Evolutionary conservation across 163 green algal genomes (phyloP).

Genomic region (Chloromonas sp.): DNA sequence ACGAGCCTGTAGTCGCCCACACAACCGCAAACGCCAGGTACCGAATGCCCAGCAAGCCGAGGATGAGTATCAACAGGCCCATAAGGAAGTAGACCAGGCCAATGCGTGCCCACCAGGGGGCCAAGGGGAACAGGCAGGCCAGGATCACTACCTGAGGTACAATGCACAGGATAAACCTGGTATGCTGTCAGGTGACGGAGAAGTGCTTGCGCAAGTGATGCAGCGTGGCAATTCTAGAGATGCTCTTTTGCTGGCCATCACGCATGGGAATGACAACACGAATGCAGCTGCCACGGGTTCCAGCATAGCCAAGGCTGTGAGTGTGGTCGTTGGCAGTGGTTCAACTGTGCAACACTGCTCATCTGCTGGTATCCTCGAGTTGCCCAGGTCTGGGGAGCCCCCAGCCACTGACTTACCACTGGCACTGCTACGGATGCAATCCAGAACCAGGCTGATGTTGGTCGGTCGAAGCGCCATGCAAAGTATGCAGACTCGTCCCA

Average conservation of each 20-base stretch:
- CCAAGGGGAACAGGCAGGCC: constrained; percentile 40
- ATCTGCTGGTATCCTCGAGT: no score
- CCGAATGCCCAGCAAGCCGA: constrained; percentile 58
- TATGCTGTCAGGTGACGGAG: no score
- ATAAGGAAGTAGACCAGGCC: constrained; percentile 68
- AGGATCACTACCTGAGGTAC: background rate
- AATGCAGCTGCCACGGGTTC: no score
- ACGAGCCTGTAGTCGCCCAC: constrained; percentile 64
- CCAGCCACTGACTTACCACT: no score
- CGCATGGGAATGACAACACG: no score
- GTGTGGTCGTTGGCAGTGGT: no score
- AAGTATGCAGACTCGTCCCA: constrained; percentile 71
- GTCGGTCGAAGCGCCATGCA: constrained; percentile 69
- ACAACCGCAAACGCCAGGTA: constrained; percentile 56
- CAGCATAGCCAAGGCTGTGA: background rate
- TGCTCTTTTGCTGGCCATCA: no score
- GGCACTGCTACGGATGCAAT: constrained; percentile 1
- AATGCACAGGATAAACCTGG: no score
- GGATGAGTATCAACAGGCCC: constrained; percentile 57
- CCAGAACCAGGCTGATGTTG: constrained; percentile 61
- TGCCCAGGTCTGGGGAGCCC: no score
- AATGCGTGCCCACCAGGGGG: constrained; percentile 42
- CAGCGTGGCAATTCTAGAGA: no score
- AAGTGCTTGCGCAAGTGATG: no score
- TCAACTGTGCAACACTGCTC: no score